Conservation (phyloP, 2,329 filamentous ascomycete genomes). For the Orbilia javanica region DNA sequence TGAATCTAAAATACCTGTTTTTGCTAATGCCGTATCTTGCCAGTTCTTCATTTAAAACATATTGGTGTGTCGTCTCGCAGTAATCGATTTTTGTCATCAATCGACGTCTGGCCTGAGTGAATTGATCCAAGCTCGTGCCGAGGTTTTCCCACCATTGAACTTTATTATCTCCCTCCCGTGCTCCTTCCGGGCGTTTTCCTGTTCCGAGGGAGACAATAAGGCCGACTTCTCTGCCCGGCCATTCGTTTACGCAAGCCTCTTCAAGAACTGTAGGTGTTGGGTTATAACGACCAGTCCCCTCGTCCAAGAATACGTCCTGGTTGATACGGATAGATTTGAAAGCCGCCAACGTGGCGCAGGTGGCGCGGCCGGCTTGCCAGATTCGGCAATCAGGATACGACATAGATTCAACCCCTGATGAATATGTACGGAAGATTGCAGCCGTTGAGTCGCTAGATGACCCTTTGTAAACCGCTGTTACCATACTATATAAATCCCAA, state of each 20-base stretch:
- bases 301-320: slow-evolving; percentile 92
- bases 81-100: slow-evolving; percentile 94
- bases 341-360: slow-evolving; percentile 86
- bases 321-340: slow-evolving; percentile 96
- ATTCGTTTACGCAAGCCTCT: slow-evolving; percentile 91
- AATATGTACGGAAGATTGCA: slow-evolving; percentile 88
- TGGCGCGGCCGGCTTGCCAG: slow-evolving; percentile 95
- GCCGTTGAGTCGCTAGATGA: slow-evolving; percentile 76
- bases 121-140: slow-evolving; percentile 66
- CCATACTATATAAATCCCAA: slow-evolving; percentile 62
- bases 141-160: slow-evolving; percentile 62
- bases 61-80: slow-evolving; percentile 87
- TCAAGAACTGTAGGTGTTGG: slow-evolving; percentile 78
- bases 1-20: slow-evolving; percentile 93
- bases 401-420: slow-evolving; percentile 91
- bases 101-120: slow-evolving; percentile 86
- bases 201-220: slow-evolving; percentile 96
- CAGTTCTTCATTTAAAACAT: slow-evolving; percentile 59
- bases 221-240: slow-evolving; percentile 91
- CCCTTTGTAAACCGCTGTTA: slow-evolving; percentile 90
- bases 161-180: slow-evolving; percentile 75
- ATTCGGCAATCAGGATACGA: slow-evolving; percentile 95
- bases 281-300: slow-evolving; percentile 90
- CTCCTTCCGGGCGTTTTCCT: slow-evolving; percentile 81
- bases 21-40: slow-evolving; percentile 79